Evolutionary conservation across 805 yeast species (phyloP).

Genomic region (Debaryomyces hansenii): DNA sequence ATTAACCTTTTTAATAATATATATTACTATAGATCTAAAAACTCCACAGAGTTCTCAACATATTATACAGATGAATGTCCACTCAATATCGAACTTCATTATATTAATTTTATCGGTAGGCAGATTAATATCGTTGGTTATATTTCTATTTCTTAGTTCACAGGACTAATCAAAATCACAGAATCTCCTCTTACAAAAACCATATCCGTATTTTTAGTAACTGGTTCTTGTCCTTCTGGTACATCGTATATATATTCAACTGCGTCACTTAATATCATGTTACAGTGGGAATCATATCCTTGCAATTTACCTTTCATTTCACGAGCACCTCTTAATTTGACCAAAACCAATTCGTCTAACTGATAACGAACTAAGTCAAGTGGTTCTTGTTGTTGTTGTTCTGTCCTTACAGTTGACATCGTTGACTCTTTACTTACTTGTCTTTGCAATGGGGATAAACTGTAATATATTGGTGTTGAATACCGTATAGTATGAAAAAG

Average conservation of each 20-base stretch:
- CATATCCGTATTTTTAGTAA: constrained; percentile 73
- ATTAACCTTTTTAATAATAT: background rate
- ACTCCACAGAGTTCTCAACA: background rate
- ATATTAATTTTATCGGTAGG: background rate
- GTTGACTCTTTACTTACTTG: background rate
- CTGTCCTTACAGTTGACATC: constrained; percentile 35
- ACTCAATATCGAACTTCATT: background rate
- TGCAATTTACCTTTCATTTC: constrained; percentile 88
- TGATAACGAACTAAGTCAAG: constrained; percentile 83
- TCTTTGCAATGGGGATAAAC: background rate
- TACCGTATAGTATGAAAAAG: no score
- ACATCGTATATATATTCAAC: constrained; percentile 67
- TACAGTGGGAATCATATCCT: constrained; percentile 96
- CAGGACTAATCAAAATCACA: constrained; percentile 74
- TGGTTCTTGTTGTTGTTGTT: constrained; percentile 62
- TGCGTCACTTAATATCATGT: constrained; percentile 92
- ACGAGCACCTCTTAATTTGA: constrained; percentile 91
- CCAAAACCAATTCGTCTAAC: constrained; percentile 81
- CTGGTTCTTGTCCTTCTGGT: constrained; percentile 45
- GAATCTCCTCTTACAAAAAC: constrained; percentile 97
- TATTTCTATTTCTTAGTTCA: constrained; percentile 12
- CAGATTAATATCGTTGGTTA: background rate
- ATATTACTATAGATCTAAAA: constrained; percentile 2
- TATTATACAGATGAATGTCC: constrained; percentile 1
- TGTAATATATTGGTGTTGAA: background rate